A percentile compares a stretch with the other conserved stretches of the same genome.
phyloP scores from a whole-genome alignment of 495 filamentous ascomycete species.

The Aspergillus egyptiacus region DNA sequence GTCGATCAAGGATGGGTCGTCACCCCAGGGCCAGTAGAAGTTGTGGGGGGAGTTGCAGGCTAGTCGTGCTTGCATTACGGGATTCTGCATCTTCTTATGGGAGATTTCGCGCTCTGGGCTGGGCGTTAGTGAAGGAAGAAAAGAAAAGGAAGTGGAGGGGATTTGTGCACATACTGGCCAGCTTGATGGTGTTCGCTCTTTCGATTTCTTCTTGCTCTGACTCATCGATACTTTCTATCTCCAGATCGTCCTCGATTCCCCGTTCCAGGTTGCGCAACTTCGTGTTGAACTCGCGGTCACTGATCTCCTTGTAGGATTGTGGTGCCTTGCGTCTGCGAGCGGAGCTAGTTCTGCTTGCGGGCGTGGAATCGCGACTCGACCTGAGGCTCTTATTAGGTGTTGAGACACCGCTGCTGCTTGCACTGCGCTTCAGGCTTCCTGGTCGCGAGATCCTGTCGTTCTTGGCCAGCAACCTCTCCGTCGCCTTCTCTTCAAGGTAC shows the following conservation, averaged over 20 bases:
- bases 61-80: conserved; percentile 85
- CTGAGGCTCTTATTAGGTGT: conserved; percentile 64
- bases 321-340: conserved; percentile 37
- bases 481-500: conserved; percentile 78
- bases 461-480: conserved; percentile 53
- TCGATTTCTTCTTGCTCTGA: conserved; percentile 57
- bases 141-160: not conserved
- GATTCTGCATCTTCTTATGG: conserved; percentile 93
- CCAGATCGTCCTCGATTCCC: conserved; percentile 45
- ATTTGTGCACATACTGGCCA: conserved; percentile 59
- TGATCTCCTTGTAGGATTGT: conserved; percentile 67
- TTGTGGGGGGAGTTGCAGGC: conserved; percentile 93
- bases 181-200: conserved; percentile 62
- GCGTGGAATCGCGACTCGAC: conserved; percentile 65
- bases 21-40: conserved; percentile 87
- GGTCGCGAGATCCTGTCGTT: conserved; percentile 27
- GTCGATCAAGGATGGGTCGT: conserved; percentile 51
- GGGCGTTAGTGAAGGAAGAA: not conserved
- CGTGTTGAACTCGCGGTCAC: conserved; percentile 66
- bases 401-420: conserved; percentile 31
- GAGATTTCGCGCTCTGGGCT: conserved; percentile 65
- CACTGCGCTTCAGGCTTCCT: conserved; percentile 51
- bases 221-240: conserved; percentile 46
- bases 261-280: conserved; percentile 58
- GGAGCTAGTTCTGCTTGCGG: conserved; percentile 47